Base-by-base conservation (phyloP, 495 filamentous ascomycete genomes). In the Neurospora sp. region DNA sequence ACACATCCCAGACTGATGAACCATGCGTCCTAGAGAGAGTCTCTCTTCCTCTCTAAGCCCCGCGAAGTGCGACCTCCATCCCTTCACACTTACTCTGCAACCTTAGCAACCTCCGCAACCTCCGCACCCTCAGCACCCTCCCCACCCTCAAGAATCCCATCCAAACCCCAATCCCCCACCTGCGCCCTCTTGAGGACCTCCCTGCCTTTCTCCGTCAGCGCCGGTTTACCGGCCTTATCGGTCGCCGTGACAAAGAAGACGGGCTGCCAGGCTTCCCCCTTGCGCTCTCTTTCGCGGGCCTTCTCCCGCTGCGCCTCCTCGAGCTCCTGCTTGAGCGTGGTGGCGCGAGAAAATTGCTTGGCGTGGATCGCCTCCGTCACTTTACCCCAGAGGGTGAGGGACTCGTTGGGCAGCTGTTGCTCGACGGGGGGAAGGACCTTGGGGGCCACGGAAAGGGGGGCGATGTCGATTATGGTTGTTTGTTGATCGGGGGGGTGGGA, bases 251-350 rank as follows among this genome's bases (percentile, higher is more conserved):
- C 91, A 80, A 99, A 99, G 82, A 97, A 99, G 35, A 93, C 85
- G n/a, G 96, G 96, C 73, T 90, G 86, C 92, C 93, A 98, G 20
- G 90, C 85, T 69, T 87, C 86, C 20, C 88, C 85, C 11, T 85
- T 86, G 14, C 83, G 85, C 74, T 92, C 90, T 37, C 95, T 86
- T 74, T 93, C 90, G n/a, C 91, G 88, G 1, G 93, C 94, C 81
- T 91, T 93, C 76, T 92, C 87, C 41, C 95, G 87, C 81, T 99
- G 95, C 23, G 89, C 87, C 78, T 99, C 94, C 82, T 99, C 95
- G 12, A 99, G 89, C 76, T 97, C 93, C 66, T 93, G 88, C 82
- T 99, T 99, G 59, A 94, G 81, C 44, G 88, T 89, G 66, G 95
- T 98, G 16, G 96, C 96, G 74, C 91, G 89, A 54, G 87, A 87